Base-by-base conservation (phyloP, 2,329 filamentous ascomycete species). In the Stromatinia cepivora region DNA sequence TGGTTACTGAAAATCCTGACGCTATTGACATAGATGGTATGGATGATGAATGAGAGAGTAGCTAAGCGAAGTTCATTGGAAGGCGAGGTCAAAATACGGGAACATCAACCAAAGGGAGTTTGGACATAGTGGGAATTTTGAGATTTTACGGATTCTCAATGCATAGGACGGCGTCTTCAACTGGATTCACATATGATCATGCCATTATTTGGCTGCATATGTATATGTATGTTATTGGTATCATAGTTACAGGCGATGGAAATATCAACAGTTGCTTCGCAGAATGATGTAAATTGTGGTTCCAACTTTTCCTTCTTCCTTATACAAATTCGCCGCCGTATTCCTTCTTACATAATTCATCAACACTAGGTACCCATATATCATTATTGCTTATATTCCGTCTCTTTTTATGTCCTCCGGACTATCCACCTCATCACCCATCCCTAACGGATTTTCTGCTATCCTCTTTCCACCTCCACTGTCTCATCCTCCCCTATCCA, bases 21-120 rank as follows among this genome's bases (percentile, higher is more conserved):
- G 92, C 92, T 34, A 95, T 97, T 78, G 88, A 93, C 76, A 85
- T 93, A 73, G 72, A 45, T 79, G 88, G 93, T 76, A 85, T 93
- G 73, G 72, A 45, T 48, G 69, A 73, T 72, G 72, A 74, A 70
- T 72, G 72, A 75, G 31, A 25, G 20, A 28, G 13, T 36, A 20
- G 28, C 36, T 17, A 22, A 36, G 5, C 20, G 45, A 22, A 25
- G 65, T 22, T 45, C n/a, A 62, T 56, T 45, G 59, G 59, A 48
- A 59, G 62, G 59, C n/a, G 61, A 28, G 46, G 31, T 28, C 17
- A 53, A 62, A 67, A 56, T 42, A 42, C 28, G 56, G 66, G 57
- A 58, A 66, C 54, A 45, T 70, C 61, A 42, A 52, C 57, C 39
- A 64, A 52, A 52, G 61, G 61, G 61, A 64, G 61, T 64, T 64